Evolutionary conservation across 441 rosid genomes (phyloP).

Genomic region (California macrophylla): DNA sequence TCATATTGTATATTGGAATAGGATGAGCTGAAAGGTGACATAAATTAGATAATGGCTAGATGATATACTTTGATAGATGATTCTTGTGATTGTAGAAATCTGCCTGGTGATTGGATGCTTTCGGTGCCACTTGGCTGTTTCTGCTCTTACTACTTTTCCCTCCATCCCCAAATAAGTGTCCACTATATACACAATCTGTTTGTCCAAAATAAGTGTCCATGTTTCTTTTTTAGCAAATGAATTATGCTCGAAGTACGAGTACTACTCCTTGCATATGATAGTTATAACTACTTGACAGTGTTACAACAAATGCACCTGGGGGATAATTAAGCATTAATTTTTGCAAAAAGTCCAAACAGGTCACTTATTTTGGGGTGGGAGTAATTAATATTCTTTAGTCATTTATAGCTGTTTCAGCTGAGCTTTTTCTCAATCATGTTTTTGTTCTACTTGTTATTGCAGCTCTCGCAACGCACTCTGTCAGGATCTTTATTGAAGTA

Average conservation of each 20-base stretch:
- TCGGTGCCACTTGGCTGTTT: conserved; percentile 5
- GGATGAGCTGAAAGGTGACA: neutral
- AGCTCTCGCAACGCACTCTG: conserved; percentile 94
- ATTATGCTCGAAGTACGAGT: neutral
- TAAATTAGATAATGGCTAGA: neutral
- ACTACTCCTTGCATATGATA: neutral
- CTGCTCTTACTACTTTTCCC: neutral
- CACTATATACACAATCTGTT: neutral
- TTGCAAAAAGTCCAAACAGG: neutral
- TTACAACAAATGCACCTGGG: neutral
- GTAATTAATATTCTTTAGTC: neutral
- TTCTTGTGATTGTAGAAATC: neutral
- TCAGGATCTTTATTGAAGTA: conserved; percentile 83
- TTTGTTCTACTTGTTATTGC: conserved; percentile 30
- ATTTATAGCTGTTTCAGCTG: conserved; percentile 1
- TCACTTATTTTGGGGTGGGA: neutral
- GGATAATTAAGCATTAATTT: neutral
- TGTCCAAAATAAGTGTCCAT: neutral
- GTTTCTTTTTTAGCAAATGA: too few species aligned
- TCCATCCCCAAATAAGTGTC: neutral
- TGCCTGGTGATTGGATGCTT: neutral
- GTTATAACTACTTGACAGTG: neutral
- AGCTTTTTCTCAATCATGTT: conserved; percentile 16
- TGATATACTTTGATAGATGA: neutral
- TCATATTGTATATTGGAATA: neutral